phyloP scores from a whole-genome alignment of 805 yeast genomes.

The Yarrowia bubula region DNA sequence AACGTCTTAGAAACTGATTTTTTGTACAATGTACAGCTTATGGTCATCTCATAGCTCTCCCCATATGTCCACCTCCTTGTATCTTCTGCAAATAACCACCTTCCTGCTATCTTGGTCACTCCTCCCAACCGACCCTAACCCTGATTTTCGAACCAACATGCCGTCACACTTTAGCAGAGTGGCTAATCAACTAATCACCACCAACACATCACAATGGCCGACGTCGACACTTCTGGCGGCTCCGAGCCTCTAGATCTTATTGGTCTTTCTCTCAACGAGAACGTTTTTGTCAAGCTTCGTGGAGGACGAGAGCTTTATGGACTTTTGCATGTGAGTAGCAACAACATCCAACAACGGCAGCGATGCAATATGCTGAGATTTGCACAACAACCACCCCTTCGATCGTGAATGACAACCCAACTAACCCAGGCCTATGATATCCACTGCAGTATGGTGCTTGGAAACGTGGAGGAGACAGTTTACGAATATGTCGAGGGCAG shows the following conservation, averaged over 20 bases:
- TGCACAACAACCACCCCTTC: too few relatives aligned
- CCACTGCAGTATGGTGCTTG: constrained; percentile 92
- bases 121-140: constrained; percentile 7
- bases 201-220: constrained; percentile 24
- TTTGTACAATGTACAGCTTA: too few relatives aligned
- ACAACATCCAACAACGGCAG: too few relatives aligned
- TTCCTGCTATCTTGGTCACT: not conserved
- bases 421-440: constrained; percentile 73
- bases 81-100: not conserved
- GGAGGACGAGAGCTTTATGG: constrained; percentile 94
- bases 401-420: not conserved
- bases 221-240: constrained; percentile 27
- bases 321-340: constrained; percentile 63
- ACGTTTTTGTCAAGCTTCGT: constrained; percentile 81
- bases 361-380: too few relatives aligned
- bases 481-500: constrained; percentile 55
- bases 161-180: too few relatives aligned
- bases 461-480: constrained; percentile 86
- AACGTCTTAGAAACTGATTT: too few relatives aligned
- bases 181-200: not conserved
- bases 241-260: constrained; percentile 89
- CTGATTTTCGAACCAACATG: not conserved
- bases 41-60: too few relatives aligned
- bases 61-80: too few relatives aligned
- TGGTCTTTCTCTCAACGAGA: constrained; percentile 81